Conservation (phyloP, 139 green algal genomes). For the Auxenochlorella pyrenoidosa region DNA sequence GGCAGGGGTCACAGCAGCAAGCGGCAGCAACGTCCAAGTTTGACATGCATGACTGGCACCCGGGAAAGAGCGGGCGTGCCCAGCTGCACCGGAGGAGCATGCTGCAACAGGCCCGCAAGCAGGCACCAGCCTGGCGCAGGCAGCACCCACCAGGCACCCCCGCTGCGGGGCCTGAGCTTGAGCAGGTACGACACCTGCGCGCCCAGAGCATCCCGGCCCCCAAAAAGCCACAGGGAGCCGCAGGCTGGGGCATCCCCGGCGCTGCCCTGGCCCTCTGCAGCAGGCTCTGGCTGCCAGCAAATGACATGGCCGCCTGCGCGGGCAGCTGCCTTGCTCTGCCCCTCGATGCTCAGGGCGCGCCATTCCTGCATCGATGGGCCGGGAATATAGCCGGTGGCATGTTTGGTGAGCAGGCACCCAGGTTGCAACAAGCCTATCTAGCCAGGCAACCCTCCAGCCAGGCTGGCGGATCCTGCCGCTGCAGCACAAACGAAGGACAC, state of each 20-base stretch:
- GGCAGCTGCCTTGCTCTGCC: neutral
- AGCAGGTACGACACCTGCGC: slow-evolving; percentile 16
- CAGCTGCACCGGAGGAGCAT: too few relatives aligned
- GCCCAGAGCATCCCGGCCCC: slow-evolving; percentile 12
- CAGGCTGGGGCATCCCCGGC: neutral
- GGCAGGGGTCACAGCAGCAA: neutral
- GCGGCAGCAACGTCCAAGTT: neutral
- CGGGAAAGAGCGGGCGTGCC: too few relatives aligned
- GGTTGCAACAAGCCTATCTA: too few relatives aligned
- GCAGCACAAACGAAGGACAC: too few relatives aligned
- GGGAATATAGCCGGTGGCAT: too few relatives aligned
- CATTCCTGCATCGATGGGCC: neutral
- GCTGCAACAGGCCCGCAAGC: too few relatives aligned
- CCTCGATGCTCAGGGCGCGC: neutral
- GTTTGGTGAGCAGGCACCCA: neutral
- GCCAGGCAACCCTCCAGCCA: too few relatives aligned
- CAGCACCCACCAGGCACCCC: neutral
- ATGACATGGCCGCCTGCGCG: slow-evolving; percentile 8
- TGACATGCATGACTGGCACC: too few relatives aligned
- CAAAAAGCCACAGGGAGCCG: slow-evolving; percentile 11
- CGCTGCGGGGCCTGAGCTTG: neutral
- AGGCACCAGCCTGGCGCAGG: neutral
- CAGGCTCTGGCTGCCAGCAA: neutral
- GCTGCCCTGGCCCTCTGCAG: neutral
- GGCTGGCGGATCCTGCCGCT: too few relatives aligned